Percentiles rank a stretch among this genome's conserved stretches.
Conservation (phyloP, 169 alveolate species). For the Babesia gibsoni region DNA sequence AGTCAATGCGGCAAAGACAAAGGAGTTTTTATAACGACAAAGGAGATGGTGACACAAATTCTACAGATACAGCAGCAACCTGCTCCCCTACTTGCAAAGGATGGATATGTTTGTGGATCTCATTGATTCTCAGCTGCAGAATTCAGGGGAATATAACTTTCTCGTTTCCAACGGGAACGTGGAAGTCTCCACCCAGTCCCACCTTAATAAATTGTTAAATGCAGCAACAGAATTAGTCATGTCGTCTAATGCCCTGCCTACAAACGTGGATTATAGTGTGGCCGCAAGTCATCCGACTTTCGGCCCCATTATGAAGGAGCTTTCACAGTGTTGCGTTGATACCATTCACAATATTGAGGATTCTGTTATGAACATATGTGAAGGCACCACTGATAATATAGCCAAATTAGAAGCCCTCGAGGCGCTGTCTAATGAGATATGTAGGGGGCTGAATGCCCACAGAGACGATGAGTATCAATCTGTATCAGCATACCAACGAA, state of each 20-base stretch:
- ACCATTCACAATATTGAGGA: background rate
- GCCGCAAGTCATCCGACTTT: background rate
- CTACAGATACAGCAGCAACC: background rate
- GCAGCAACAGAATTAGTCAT: constrained; percentile 15
- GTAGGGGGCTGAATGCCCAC: constrained; percentile 18
- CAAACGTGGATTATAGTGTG: constrained; percentile 8
- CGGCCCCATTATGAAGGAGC: background rate
- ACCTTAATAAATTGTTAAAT: constrained; percentile 15
- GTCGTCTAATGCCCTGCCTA: constrained; percentile 8
- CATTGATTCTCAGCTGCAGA: constrained; percentile 45
- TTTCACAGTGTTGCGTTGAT: constrained; percentile 3
- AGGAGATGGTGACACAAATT: background rate
- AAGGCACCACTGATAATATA: background rate
- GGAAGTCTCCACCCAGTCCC: constrained; percentile 1
- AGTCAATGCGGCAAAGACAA: background rate
- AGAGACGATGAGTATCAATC: constrained; percentile 7
- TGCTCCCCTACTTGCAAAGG: background rate
- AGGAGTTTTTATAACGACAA: background rate
- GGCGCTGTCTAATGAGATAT: constrained; percentile 12
- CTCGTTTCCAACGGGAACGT: background rate
- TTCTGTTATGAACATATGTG: background rate
- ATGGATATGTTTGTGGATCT: constrained; percentile 60
- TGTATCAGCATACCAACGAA: constrained; percentile 9
- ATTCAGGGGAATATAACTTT: constrained; percentile 19
- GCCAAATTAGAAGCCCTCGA: constrained; percentile 4